Evolutionary conservation across 2,329 filamentous ascomycete genomes (phyloP).

Genomic region (Epichloe brachyelytri): DNA sequence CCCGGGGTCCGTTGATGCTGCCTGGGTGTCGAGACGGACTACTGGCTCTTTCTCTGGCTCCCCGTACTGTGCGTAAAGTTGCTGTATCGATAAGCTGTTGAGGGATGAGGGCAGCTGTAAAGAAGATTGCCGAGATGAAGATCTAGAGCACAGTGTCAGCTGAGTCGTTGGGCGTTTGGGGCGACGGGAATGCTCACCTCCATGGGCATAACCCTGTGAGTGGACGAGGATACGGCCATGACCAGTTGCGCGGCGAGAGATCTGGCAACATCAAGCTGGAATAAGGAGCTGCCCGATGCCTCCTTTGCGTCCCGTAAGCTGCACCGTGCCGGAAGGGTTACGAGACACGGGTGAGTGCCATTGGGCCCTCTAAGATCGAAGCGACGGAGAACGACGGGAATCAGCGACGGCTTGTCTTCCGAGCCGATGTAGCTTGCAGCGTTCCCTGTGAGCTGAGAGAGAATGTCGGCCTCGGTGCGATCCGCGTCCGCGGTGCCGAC

Average conservation of each 20-base stretch:
- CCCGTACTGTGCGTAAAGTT: slow-evolving; percentile 15
- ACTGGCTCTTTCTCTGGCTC: slow-evolving; percentile 13
- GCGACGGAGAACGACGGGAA: slow-evolving; percentile 12
- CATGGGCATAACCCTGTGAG: slow-evolving; percentile 3
- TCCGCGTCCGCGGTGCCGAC: slow-evolving; percentile 15
- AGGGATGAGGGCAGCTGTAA: slow-evolving; percentile 13
- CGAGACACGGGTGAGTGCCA: slow-evolving; percentile 16
- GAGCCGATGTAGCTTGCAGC: too few relatives aligned
- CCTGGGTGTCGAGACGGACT: slow-evolving; percentile 10
- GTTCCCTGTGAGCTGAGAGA: slow-evolving; percentile 6
- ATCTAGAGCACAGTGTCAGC: slow-evolving; percentile 9
- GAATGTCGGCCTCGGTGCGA: slow-evolving; percentile 11
- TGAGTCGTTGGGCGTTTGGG: background rate
- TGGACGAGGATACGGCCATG: slow-evolving; percentile 16
- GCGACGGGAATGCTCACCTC: slow-evolving; percentile 8
- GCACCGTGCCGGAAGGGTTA: slow-evolving; percentile 14
- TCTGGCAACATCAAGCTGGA: too few relatives aligned
- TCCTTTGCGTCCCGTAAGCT: slow-evolving; percentile 13
- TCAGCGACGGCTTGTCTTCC: slow-evolving; percentile 1
- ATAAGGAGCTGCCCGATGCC: slow-evolving; percentile 8
- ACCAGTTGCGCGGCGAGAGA: slow-evolving; percentile 9
- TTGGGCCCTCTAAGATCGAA: slow-evolving; percentile 6
- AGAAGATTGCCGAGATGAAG: slow-evolving; percentile 24
- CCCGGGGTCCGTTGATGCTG: background rate
- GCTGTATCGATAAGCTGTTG: slow-evolving; percentile 10